Evolutionary conservation across 306 rosid genomes (phyloP).

Genomic region (Castanopsis chinensis): DNA sequence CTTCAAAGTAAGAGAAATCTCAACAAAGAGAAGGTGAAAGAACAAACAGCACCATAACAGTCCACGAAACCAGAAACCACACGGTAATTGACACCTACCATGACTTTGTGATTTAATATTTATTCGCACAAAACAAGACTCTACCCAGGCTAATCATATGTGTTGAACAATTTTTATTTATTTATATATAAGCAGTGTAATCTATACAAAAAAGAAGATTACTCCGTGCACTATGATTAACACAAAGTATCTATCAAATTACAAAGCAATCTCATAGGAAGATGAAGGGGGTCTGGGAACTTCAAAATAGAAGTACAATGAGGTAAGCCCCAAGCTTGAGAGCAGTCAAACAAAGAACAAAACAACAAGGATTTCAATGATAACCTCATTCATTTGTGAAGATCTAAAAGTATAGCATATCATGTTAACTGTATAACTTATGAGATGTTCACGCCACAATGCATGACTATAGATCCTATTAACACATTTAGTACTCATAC

Average conservation of each 20-base stretch:
- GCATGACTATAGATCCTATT: neutral
- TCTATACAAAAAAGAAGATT: too few relatives aligned
- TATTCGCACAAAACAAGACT: slow-evolving; percentile 6
- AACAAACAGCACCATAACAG: slow-evolving; percentile 17
- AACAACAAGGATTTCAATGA: neutral
- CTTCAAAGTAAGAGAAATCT: neutral
- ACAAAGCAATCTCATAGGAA: too few relatives aligned
- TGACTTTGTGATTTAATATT: neutral
- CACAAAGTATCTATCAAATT: too few relatives aligned
- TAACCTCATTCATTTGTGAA: neutral
- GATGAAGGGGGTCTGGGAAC: too few relatives aligned
- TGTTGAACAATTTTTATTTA: neutral
- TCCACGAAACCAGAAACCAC: neutral
- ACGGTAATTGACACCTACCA: neutral
- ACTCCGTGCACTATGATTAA: too few relatives aligned
- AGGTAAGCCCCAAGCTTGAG: too few relatives aligned
- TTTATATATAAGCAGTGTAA: too few relatives aligned
- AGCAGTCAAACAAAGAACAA: too few relatives aligned
- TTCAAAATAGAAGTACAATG: too few relatives aligned
- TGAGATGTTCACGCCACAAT: neutral
- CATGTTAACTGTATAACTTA: neutral
- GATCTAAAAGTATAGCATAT: neutral
- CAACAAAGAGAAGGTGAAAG: slow-evolving; percentile 8
- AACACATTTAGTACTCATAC: neutral
- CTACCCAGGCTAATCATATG: neutral